Percentiles rank a stretch among this genome's conserved stretches.
These are phyloP conservation scores for Paramecium tetraurelia DNA, from an alignment of 73 alveolate species.

Conservation along the genomic window DNA sequence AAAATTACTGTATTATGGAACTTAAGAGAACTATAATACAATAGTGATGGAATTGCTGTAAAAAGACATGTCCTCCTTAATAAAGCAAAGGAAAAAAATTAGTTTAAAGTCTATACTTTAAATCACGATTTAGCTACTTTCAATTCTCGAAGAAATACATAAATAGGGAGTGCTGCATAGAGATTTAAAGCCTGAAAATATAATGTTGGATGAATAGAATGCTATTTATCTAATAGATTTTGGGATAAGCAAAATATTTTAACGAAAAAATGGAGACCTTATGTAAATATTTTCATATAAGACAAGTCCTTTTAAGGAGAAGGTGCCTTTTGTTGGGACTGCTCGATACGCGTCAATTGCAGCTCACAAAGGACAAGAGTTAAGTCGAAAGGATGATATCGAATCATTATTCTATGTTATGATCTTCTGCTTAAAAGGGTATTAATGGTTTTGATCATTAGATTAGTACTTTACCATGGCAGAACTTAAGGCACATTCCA, in stretches of 20 bases:
- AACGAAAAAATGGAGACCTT: slow-evolving; percentile 49
- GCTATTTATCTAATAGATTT: slow-evolving; percentile 82
- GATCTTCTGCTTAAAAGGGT: slow-evolving; percentile 70
- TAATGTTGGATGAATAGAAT: background rate
- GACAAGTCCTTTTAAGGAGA: background rate
- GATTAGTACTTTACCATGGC: slow-evolving; percentile 87
- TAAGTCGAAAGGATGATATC: slow-evolving; percentile 81
- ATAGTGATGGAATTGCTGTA: slow-evolving; percentile 45
- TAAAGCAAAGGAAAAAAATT: slow-evolving; percentile 46
- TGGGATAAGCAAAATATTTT: slow-evolving; percentile 89
- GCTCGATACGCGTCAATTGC: slow-evolving; percentile 74
- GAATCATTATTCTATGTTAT: slow-evolving; percentile 79
- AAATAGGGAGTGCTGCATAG: background rate
- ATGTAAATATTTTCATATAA: background rate
- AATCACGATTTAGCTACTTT: background rate
- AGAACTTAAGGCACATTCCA: slow-evolving; percentile 83
- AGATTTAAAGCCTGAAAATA: slow-evolving; percentile 38
- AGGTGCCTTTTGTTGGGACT: slow-evolving; percentile 69
- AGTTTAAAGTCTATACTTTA: slow-evolving; percentile 40
- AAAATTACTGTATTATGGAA: slow-evolving; percentile 33
- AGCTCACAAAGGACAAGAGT: slow-evolving; percentile 84
- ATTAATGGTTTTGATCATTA: background rate
- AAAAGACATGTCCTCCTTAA: slow-evolving; percentile 38
- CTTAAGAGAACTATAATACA: slow-evolving; percentile 23
- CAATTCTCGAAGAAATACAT: slow-evolving; percentile 40